phyloP scores from a whole-genome alignment of 2,329 filamentous ascomycete genomes.

The Geosmithia flava region DNA sequence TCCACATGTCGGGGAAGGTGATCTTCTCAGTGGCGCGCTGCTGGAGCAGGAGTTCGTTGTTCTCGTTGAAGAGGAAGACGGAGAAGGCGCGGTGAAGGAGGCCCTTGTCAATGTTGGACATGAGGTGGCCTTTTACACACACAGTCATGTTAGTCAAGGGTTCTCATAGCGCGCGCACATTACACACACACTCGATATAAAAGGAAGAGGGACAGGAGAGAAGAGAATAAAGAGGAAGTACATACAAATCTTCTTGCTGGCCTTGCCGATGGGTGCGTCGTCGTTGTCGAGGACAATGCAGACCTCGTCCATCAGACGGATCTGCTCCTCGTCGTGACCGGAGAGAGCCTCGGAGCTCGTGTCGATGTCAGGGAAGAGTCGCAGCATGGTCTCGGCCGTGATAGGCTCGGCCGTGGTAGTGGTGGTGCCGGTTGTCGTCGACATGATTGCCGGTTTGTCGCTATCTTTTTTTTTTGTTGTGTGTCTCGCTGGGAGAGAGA shows the following conservation, averaged over 20 bases:
- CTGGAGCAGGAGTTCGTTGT: constrained; percentile 87
- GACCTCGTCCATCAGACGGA: constrained; percentile 95
- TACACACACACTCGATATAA: background rate
- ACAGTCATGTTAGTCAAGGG: background rate
- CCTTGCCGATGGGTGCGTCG: constrained; percentile 85
- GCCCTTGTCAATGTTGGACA: constrained; percentile 96
- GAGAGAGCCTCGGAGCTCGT: constrained; percentile 62
- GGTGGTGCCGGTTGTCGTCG: constrained; percentile 20
- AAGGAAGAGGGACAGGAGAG: background rate
- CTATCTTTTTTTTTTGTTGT: background rate
- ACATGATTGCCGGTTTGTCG: constrained; percentile 11
- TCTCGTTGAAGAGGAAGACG: constrained; percentile 90
- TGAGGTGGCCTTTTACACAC: constrained; percentile 64
- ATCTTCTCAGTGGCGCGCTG: constrained; percentile 96
- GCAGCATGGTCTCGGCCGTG: constrained; percentile 75
- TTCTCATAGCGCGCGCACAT: background rate
- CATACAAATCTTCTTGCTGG: constrained; percentile 95
- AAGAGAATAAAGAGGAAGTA: constrained; percentile 8
- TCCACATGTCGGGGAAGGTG: constrained; percentile 99
- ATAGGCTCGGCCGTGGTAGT: constrained; percentile 48
- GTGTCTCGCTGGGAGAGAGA: background rate
- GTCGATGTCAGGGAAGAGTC: constrained; percentile 76
- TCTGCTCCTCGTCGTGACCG: constrained; percentile 95
- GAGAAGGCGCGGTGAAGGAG: constrained; percentile 96
- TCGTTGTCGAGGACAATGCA: constrained; percentile 94